These are phyloP conservation scores for Leccinum barrowsii DNA, from an alignment of 768 basidiomycete species.

Conservation along the genomic window DNA sequence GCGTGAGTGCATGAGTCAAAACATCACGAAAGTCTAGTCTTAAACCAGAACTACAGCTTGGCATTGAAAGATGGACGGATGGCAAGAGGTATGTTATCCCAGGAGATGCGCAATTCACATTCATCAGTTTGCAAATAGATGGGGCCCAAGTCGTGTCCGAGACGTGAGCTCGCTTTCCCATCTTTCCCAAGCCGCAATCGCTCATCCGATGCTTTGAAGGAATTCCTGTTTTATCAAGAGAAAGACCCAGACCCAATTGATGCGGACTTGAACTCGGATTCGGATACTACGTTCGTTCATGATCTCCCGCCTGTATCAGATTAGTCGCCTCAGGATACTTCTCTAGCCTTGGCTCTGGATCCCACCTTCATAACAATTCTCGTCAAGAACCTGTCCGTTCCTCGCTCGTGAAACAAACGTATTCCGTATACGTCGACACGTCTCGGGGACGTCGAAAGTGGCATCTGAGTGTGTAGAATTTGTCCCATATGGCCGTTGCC, in stretches of 20 bases:
- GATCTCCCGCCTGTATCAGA: background rate
- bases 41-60: constrained; percentile 42
- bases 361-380: constrained; percentile 23
- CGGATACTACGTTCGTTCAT: constrained; percentile 44
- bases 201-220: constrained; percentile 39
- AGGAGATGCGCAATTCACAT: background rate
- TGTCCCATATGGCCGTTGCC: background rate
- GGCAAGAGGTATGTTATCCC: constrained; percentile 42
- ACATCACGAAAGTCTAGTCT: constrained; percentile 2
- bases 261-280: constrained; percentile 47
- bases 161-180: constrained; percentile 47
- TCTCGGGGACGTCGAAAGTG: constrained; percentile 67
- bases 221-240: constrained; percentile 76
- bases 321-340: constrained; percentile 7
- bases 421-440: constrained; percentile 73
- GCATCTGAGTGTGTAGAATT: constrained; percentile 63
- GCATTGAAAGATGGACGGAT: constrained; percentile 82
- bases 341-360: constrained; percentile 30
- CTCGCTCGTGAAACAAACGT: constrained; percentile 75
- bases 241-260: constrained; percentile 52
- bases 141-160: constrained; percentile 77
- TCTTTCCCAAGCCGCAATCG: background rate
- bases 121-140: constrained; percentile 34
- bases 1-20: constrained; percentile 40
- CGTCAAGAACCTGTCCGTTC: constrained; percentile 35